A percentile compares a stretch with the other conserved stretches of the same genome.
phyloP scores from a whole-genome alignment of 225 moss, liverwort and hornwort genomes.

The Thuidium tamariscinum region DNA sequence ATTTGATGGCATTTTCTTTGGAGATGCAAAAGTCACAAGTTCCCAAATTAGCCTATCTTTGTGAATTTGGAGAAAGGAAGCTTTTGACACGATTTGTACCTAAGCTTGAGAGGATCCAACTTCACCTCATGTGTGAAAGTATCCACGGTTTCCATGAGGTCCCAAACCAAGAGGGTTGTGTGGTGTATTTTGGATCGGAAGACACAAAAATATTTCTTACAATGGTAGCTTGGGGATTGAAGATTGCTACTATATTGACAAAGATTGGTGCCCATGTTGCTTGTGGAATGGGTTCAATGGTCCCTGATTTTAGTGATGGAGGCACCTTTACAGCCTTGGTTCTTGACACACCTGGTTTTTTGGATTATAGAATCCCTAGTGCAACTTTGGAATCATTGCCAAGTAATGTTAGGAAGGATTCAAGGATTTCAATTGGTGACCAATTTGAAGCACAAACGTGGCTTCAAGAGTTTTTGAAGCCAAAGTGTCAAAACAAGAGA shows the following conservation, averaged over 20 bases:
- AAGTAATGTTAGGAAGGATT: accelerated
- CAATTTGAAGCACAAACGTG: neutral
- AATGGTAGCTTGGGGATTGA: no score
- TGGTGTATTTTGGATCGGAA: no score
- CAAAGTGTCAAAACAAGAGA: neutral
- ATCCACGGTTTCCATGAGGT: neutral
- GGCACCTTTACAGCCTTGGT: no score
- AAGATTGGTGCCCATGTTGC: no score
- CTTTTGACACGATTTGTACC: neutral
- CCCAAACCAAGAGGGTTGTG: no score
- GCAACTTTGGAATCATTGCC: neutral
- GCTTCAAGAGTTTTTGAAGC: neutral
- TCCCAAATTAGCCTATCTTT: neutral
- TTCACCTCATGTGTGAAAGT: neutral
- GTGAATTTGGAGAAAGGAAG: neutral
- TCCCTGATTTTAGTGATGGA: no score
- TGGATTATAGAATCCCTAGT: neutral
- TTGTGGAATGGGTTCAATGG: no score
- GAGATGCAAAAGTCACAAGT: neutral
- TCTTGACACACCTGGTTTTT: no score
- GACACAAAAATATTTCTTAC: no score
- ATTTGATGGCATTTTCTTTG: neutral
- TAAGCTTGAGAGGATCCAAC: neutral
- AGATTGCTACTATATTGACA: no score
- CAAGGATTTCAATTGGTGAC: neutral